Evolutionary conservation across 1,284 basidiomycete species (phyloP), one percentile per base, ranked within the genome.

Genomic region (Tilletia indica): DNA sequence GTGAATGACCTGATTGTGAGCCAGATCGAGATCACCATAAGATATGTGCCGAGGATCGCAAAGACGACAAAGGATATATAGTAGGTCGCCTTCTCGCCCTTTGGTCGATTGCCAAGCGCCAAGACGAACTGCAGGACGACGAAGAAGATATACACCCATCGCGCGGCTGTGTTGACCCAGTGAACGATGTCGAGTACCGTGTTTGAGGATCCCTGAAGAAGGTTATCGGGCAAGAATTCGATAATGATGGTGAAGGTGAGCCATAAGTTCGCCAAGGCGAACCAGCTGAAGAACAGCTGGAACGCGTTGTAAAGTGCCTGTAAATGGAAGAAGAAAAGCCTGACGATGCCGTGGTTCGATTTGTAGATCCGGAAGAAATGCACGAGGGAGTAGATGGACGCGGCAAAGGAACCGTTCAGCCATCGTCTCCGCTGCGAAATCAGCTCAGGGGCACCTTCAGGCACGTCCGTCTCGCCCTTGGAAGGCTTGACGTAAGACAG

Each of bases 401-500:
- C 93, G 2, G 95, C 96, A 89, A 98, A 97, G 5, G 93, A 95
- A 4, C 96, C 96, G 82, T 98, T 99, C 51, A 98, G 88, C 96
- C 96, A 97, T 69, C 94, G 90, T 70, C 94, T 89, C 71, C 94
- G 90, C 83, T 97, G 94, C 0, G 92, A 93, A 78, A 97, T 94
- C 70, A 99, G 71, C 74, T 84, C 80, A 6, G 91, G 89, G 3
- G 93, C 94, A 34, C 89, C 87, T 85, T 97, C 95, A 1, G 93
- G 93, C 25, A 95, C 93, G 87, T 95, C 93, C 0, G 93, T 95
- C 86, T 97, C 95, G 14, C 93, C 94, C 85, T 96, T 97, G 81
- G 91, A 92, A 3, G 93, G 93, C 85, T 97, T 97, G 82, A 97
- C 94, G 76, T 97, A 97, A 25, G 92, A 92, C 79, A 97, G 86